Evolutionary conservation across 768 basidiomycete species (phyloP), one percentile per base, ranked within the genome.

Genomic region (Suillus alpinus): DNA sequence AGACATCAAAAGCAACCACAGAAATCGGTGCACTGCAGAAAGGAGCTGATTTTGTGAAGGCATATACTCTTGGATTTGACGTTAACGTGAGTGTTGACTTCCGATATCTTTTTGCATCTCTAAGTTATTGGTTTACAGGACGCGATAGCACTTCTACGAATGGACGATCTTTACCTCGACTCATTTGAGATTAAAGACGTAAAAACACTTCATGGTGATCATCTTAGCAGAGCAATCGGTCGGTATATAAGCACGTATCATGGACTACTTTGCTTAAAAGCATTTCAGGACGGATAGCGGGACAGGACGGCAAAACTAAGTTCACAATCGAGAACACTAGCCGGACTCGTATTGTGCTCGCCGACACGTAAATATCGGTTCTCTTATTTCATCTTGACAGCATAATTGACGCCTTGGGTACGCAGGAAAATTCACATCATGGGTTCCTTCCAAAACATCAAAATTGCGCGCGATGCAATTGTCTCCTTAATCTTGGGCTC

Each of bases 101-200:
- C 43, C 57, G 20, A 29, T 31, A 34, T 39, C 2, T 58, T 29
- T 4, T 12, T 31, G 18, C 18, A 34, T 61, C 36, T 23, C 50
- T 62, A 55, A 49, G 63, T 56, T 40, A 47, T 56, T 60, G 34
- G 12, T 51, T 1, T 56, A 56, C 63, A 98, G 93, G 97, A 99
- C 67, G 88, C 96, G 6, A 92, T 99, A 64, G 97, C 97, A 6
- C 86, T 99, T 29, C 83, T 99, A 37, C 86, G 97, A 63, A 74
- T 99, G 67, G 97, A 99, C 71, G 97, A 98, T 71, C 84, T 99
- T 14, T 99, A 98, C 73, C 89, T 99, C 50, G 97, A 98, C 69
- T 95, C 95, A 3, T 97, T 97, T 69, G 97, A 99, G 75, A 96
- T 99, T 75, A 98, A 98, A 74, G 97, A 99, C 67, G 95, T 98